Percentiles rank a stretch among this genome's conserved stretches.
These are phyloP conservation scores for Chernovozyma sophiae-reginae DNA, from an alignment of 1,139 yeast genomes.

Conservation along the genomic window DNA sequence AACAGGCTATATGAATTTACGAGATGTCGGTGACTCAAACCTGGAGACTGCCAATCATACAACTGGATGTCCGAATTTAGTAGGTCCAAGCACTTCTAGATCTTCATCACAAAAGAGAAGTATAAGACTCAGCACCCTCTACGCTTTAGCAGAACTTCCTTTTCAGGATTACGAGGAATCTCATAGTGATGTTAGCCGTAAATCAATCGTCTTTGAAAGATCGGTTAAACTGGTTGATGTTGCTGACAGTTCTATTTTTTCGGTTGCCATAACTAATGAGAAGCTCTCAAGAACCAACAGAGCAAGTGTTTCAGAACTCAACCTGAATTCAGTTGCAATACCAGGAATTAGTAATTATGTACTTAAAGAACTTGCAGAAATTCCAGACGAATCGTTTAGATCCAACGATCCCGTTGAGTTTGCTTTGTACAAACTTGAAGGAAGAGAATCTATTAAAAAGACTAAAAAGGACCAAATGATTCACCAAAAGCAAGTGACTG, in stretches of 20 bases:
- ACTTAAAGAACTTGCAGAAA: slow-evolving; percentile 68
- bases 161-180: slow-evolving; percentile 18
- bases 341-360: slow-evolving; percentile 64
- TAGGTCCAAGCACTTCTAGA: slow-evolving; percentile 25
- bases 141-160: slow-evolving; percentile 42
- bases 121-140: slow-evolving; percentile 34
- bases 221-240: slow-evolving; percentile 21
- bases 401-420: slow-evolving; percentile 62
- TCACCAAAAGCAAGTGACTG: slow-evolving; percentile 2
- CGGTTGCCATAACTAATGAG: slow-evolving; percentile 25
- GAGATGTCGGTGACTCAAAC: slow-evolving; percentile 21
- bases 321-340: slow-evolving; percentile 40
- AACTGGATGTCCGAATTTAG: slow-evolving; percentile 3
- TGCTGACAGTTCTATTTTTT: slow-evolving; percentile 36
- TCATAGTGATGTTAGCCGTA: slow-evolving; percentile 9
- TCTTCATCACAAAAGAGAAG: slow-evolving; percentile 28
- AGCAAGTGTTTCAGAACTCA: slow-evolving; percentile 13
- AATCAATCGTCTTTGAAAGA: slow-evolving; percentile 5
- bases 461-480: not conserved
- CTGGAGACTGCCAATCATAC: slow-evolving; percentile 7
- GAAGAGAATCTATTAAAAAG: slow-evolving; percentile 32
- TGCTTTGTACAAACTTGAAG: slow-evolving; percentile 76
- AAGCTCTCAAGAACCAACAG: slow-evolving; percentile 13
- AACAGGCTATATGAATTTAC: slow-evolving; percentile 33
- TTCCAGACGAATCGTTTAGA: slow-evolving; percentile 70